Percentiles rank a stretch among this genome's conserved stretches.
These are phyloP conservation scores for Nicotiana rustica DNA, from an alignment of 305 asterid species.

Conservation along the genomic window DNA sequence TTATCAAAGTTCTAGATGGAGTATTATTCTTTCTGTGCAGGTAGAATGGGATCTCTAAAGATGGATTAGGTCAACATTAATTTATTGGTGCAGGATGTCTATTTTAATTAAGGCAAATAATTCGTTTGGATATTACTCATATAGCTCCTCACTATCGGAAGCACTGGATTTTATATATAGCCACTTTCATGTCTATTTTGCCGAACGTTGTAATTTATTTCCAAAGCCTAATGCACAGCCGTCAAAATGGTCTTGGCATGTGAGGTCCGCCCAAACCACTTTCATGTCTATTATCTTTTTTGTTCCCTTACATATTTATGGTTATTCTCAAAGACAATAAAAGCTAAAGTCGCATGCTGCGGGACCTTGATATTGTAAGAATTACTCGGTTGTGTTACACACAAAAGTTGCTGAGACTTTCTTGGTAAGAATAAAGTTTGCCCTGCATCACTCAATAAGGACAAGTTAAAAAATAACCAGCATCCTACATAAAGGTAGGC, in stretches of 20 bases:
- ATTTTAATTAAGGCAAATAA: neutral
- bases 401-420: neutral
- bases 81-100: neutral
- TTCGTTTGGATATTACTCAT: neutral
- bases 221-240: no score
- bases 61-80: slow-evolving; percentile 17
- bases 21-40: neutral
- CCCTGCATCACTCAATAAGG: no score
- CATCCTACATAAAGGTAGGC: neutral
- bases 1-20: neutral
- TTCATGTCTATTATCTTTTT: no score
- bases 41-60: neutral
- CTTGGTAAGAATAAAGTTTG: neutral
- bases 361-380: no score
- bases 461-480: neutral
- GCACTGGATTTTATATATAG: neutral
- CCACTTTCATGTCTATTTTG: no score
- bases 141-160: slow-evolving; percentile 12
- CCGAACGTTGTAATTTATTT: no score
- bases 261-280: no score
- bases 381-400: neutral
- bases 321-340: neutral
- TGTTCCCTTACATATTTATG: neutral
- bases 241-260: no score
- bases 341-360: no score